phyloP scores from a whole-genome alignment of 176 grass and related monocot species.

The Stipa capillata region DNA sequence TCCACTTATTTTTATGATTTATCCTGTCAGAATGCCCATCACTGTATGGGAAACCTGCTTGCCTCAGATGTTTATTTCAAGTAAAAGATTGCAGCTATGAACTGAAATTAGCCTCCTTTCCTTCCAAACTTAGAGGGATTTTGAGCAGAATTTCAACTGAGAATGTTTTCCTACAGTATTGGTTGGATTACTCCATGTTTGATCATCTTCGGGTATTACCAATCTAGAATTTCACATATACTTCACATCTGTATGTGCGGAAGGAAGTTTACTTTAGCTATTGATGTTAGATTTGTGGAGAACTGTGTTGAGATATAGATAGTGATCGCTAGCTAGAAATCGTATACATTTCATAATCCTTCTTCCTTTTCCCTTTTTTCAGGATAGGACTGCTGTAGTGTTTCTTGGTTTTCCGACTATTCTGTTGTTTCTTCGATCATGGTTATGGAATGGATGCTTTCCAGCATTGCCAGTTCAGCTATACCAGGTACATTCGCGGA shows the following conservation, averaged over 20 bases:
- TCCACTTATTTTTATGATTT: neutral
- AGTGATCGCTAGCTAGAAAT: neutral
- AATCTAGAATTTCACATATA: neutral
- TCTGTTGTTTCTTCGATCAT: conserved; percentile 71
- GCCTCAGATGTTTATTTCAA: neutral
- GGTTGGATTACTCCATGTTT: neutral
- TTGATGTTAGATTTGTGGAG: neutral
- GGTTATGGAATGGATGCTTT: conserved; percentile 86
- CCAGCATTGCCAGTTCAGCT: conserved; percentile 91
- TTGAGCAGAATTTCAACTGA: neutral
- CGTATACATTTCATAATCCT: neutral
- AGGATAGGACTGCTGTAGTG: conserved; percentile 93
- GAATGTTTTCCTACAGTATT: neutral
- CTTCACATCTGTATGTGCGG: neutral
- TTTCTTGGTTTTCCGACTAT: conserved; percentile 90
- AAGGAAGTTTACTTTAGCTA: neutral
- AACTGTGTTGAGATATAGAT: neutral
- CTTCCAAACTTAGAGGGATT: neutral
- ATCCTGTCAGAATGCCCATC: neutral
- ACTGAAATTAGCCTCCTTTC: neutral
- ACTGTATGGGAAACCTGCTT: neutral
- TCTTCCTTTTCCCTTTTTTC: conserved; percentile 16
- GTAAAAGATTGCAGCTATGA: neutral
- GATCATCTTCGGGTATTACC: neutral
- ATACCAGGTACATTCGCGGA: conserved; percentile 62